phyloP scores from a whole-genome alignment of 164 flowering plant genomes.

The Dillenia turbinata region DNA sequence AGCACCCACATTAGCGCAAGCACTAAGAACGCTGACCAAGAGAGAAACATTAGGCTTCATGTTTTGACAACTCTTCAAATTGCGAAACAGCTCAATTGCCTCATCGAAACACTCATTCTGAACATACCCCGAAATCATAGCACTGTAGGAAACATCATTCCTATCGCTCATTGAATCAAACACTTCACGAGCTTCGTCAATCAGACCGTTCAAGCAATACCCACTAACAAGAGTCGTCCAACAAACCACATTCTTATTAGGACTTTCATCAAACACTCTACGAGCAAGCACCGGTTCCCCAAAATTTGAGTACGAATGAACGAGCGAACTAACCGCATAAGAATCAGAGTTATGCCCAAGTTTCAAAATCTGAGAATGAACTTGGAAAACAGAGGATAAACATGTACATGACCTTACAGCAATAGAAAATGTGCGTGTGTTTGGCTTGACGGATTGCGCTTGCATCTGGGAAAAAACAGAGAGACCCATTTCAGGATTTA shows the following conservation, averaged over 20 bases:
- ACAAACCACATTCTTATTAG: slow-evolving; percentile 20
- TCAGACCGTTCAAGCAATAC: slow-evolving; percentile 3
- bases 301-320: slow-evolving; percentile 10
- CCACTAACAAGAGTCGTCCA: slow-evolving; percentile 22
- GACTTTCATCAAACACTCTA: slow-evolving; percentile 10
- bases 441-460: slow-evolving; percentile 9
- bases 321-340: slow-evolving; percentile 13
- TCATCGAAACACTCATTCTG: slow-evolving; percentile 18
- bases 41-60: slow-evolving; percentile 17
- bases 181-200: slow-evolving; percentile 14
- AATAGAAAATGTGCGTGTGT: slow-evolving; percentile 11
- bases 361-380: slow-evolving; percentile 16
- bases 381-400: slow-evolving; percentile 11
- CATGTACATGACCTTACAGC: slow-evolving; percentile 11
- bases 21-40: slow-evolving; percentile 24
- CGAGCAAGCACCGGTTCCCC: slow-evolving; percentile 14
- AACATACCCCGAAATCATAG: slow-evolving; percentile 30
- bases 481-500: slow-evolving; percentile 18
- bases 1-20: slow-evolving; percentile 26
- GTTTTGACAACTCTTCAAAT: slow-evolving; percentile 8
- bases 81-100: slow-evolving; percentile 20
- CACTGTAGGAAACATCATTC: slow-evolving; percentile 23
- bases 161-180: slow-evolving; percentile 22
- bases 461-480: slow-evolving; percentile 10
- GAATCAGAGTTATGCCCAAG: slow-evolving; percentile 12